Percentiles rank a stretch among this genome's conserved stretches.
Evolutionary conservation across 306 rosid genomes (phyloP).

Genomic region (Glycyrrhiza uralensis): DNA sequence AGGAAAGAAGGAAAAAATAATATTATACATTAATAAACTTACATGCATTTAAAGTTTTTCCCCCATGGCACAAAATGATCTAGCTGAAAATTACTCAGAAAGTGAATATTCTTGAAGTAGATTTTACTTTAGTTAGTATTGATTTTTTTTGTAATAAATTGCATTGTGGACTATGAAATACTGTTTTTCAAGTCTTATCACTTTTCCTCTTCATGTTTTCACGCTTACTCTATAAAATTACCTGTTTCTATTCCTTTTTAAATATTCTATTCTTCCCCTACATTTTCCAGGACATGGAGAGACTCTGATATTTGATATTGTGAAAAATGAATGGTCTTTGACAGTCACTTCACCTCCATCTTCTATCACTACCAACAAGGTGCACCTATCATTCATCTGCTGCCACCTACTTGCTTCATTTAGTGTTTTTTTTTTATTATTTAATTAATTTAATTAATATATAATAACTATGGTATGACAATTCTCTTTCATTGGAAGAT

Average conservation of each 20-base stretch:
- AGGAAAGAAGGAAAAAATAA: background rate
- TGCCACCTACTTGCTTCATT: background rate
- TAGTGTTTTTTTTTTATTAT: background rate
- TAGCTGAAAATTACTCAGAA: conserved; percentile 1
- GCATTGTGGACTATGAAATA: background rate
- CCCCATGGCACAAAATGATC: background rate
- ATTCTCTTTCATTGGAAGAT: conserved; percentile 5
- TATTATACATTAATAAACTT: background rate
- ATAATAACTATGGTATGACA: background rate
- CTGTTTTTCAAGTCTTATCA: background rate
- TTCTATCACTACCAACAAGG: conserved; percentile 68
- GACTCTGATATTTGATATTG: conserved; percentile 77
- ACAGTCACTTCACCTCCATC: conserved; percentile 65
- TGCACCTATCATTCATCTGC: background rate
- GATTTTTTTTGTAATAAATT: background rate
- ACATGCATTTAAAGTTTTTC: background rate
- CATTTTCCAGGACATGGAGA: conserved; percentile 68
- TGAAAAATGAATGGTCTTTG: conserved; percentile 76
- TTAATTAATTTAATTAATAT: background rate
- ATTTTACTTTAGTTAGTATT: background rate
- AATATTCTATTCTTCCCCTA: background rate
- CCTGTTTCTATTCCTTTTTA: background rate
- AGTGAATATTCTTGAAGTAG: conserved; percentile 4
- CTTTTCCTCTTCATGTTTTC: background rate
- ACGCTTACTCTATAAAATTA: background rate